phyloP scores from a whole-genome alignment of 108 stramenopile genomes.

The Epithemia pelagica region DNA sequence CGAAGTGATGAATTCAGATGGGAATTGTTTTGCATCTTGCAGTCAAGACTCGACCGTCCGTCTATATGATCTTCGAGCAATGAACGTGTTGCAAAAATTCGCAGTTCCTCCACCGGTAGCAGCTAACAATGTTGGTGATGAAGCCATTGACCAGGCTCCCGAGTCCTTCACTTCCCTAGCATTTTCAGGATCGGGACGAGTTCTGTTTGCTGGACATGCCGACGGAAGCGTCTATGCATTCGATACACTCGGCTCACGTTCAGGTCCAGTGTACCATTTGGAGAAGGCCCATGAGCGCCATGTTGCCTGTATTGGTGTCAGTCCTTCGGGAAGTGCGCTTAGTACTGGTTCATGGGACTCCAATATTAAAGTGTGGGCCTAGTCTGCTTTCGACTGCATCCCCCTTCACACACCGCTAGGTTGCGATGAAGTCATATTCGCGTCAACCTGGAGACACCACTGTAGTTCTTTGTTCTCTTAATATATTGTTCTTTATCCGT shows the following conservation, averaged over 20 bases:
- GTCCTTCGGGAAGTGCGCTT: constrained; percentile 86
- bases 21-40: constrained; percentile 83
- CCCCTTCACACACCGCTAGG: not conserved
- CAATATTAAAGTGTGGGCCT: constrained; percentile 88
- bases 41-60: constrained; percentile 94
- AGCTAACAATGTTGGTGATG: constrained; percentile 16
- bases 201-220: constrained; percentile 87
- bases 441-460: not conserved
- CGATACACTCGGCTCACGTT: constrained; percentile 55
- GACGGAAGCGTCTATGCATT: constrained; percentile 67
- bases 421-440: not conserved
- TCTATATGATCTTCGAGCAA: constrained; percentile 92
- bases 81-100: constrained; percentile 84
- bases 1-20: constrained; percentile 88
- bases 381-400: not conserved
- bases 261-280: constrained; percentile 50
- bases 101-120: not conserved
- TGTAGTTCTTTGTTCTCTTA: not conserved
- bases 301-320: constrained; percentile 92
- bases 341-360: constrained; percentile 99
- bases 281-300: constrained; percentile 86
- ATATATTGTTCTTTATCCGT: not conserved
- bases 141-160: constrained; percentile 25
- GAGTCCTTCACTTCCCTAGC: constrained; percentile 77
- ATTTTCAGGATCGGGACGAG: constrained; percentile 68